Conservation (phyloP, 2,329 filamentous ascomycete genomes). For the Aspergillus felis region DNA sequence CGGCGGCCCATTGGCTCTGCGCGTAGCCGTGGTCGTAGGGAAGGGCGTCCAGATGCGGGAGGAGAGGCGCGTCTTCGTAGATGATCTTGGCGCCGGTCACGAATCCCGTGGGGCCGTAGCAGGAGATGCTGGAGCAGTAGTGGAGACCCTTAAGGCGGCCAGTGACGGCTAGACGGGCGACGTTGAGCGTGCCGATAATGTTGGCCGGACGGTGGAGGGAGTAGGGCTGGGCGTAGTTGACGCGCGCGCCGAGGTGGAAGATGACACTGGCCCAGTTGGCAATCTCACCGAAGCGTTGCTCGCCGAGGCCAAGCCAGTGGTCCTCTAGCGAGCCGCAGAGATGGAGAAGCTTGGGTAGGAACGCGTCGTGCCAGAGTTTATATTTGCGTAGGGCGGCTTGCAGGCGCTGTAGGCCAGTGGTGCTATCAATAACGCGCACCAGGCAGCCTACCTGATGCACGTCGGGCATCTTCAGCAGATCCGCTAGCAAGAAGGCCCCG, state of each 20-base stretch:
- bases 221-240: constrained; percentile 74
- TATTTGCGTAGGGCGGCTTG: constrained; percentile 8
- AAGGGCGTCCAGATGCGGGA: constrained; percentile 17
- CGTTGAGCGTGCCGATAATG: constrained; percentile 68
- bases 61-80: constrained; percentile 17
- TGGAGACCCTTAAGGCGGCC: constrained; percentile 19
- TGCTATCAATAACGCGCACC: constrained; percentile 60
- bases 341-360: constrained; percentile 8
- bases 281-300: constrained; percentile 33
- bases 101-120: constrained; percentile 21
- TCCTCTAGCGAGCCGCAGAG: constrained; percentile 61
- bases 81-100: constrained; percentile 14
- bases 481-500: constrained; percentile 68
- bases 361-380: constrained; percentile 3
- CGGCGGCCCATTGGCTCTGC: constrained; percentile 75
- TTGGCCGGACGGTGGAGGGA: constrained; percentile 64
- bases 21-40: constrained; percentile 73
- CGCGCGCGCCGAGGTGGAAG: constrained; percentile 71
- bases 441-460: constrained; percentile 63
- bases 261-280: constrained; percentile 62
- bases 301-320: constrained; percentile 51
- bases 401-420: constrained; percentile 13
- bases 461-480: constrained; percentile 57
- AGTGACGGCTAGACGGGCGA: constrained; percentile 62
- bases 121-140: constrained; percentile 23